These are phyloP conservation scores for Entelexis paramagnoliae DNA, from an alignment of 1,139 yeast species.

Conservation along the genomic window DNA sequence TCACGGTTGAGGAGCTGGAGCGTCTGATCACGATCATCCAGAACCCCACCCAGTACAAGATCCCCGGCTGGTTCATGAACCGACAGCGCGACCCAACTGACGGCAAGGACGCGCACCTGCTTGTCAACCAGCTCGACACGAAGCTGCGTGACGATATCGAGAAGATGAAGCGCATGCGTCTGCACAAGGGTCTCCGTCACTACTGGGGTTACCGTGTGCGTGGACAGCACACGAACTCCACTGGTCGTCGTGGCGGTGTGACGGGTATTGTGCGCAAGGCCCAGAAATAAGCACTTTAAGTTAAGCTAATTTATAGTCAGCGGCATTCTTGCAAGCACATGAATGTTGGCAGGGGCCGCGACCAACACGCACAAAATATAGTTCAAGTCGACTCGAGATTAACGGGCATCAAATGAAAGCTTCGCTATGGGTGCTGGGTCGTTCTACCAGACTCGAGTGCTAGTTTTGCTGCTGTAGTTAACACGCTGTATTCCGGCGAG, in stretches of 20 bases:
- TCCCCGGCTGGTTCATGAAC: constrained; percentile 99
- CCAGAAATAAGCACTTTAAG: constrained; percentile 16
- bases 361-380: neutral
- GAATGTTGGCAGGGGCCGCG: neutral
- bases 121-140: constrained; percentile 98
- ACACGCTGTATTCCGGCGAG: too few species aligned
- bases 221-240: constrained; percentile 99
- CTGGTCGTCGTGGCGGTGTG: constrained; percentile 77
- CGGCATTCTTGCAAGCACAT: neutral
- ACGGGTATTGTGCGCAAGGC: constrained; percentile 30
- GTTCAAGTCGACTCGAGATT: neutral
- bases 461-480: too few species aligned
- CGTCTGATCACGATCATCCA: constrained; percentile 99
- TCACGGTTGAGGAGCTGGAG: constrained; percentile 99
- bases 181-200: constrained; percentile 99
- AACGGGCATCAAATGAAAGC: too few species aligned
- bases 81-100: constrained; percentile 98
- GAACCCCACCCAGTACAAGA: constrained; percentile 98
- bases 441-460: too few species aligned
- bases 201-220: constrained; percentile 92
- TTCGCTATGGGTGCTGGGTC: too few species aligned
- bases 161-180: constrained; percentile 99
- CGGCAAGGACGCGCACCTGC: constrained; percentile 98
- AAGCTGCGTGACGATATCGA: constrained; percentile 99
- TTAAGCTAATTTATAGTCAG: constrained; percentile 16